Base-by-base conservation (phyloP, 768 basidiomycete species). In the Russula lepida region DNA sequence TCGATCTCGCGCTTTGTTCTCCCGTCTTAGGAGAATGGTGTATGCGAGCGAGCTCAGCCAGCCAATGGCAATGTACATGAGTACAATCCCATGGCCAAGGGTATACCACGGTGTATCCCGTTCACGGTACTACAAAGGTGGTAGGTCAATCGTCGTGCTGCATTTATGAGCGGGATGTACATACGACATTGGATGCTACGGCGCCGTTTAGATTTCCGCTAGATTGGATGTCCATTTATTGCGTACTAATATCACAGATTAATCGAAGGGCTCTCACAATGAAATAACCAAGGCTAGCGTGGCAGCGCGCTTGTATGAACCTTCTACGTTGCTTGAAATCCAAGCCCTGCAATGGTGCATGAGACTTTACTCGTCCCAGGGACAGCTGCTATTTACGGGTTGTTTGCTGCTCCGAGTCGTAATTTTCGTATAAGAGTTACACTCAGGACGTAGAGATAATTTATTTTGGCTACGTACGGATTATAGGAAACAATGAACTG, bases 1-100 rank as follows among this genome's bases (percentile, higher is more conserved):
- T 7, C 81, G 81, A 46, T 86, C 84, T 17, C 50, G 78, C 19
- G 77, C 74, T 0, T 74, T 75, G 60, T 89, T 89, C 70, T 89
- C 88, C 32, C 74, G 71, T 56, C 74, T 77, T 41, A 88, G 72
- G 19, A 79, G 50, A 15, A 52, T 6, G 12, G 33, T 35, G 17
- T 52, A 52, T 8, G 12, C 25, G 33, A 52, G 33, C 4, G 50
- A 52, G 33, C 33, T 23, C 9, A 52, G 21, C 50, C 50, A 52
- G 21, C 50, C 50, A n/a, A 52, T 35, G 21, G 33, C 50, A 35
- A 52, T 52, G 50, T 52, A 52, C 21, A 21, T n/a, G 21, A 52
- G 50, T 21, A 52, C 33, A 27, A 52, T 35, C 5, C 32, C 32
- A 17, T 52, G 50, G 12, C 50, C 50, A 15, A 52, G 15, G 2